Base-by-base conservation (phyloP, 768 basidiomycete genomes). In the Boletus edulis region DNA sequence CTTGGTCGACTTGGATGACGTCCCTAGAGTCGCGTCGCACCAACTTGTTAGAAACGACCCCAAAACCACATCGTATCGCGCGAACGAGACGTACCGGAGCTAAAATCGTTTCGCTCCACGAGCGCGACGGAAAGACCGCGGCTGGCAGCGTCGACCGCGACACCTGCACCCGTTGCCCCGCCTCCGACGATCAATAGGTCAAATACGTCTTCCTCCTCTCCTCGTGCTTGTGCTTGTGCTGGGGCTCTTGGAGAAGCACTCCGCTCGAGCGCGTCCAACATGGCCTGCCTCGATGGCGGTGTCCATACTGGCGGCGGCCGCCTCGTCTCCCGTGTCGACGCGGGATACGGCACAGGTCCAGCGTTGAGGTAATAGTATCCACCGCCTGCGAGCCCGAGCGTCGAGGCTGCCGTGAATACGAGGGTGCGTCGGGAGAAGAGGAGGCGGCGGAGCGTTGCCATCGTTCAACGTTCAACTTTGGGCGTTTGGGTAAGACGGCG, bases 1-100 rank as follows among this genome's bases (percentile, higher is more conserved):
- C 70, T 99, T 98, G 1, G 97, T 98, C 9, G 93, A 94, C 68
- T 98, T 98, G 7, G 93, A 96, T 0, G 93, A 96, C 0, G 96
- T 97, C 17, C 95, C 93, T 92, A 40, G 1, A 4, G n/a, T 17
- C 15, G 12, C 35, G 35, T 37, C 35, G 15, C 12, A 37, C 35
- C 35, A 9, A 29, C 29, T 1, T 1, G 8, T 29, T 29, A 29
- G 29, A 29, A 2, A 29, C 29, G 29, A 29, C 29, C 29, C 29
- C 8, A 9, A 9, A 27, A 24, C 24, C 5, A 5, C 24, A 24
- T 24, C 24, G 24, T 24, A 24, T 22, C 24, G 27, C 27, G 27
- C 27, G 27, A 24, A 41, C 46, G 7, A 24, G 4, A 70, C 80
- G 57, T 56, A 91, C 93, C 95, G 22, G 91, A 82, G 62, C 86